These are phyloP conservation scores for Scopulariopsis brevicaulis DNA, from an alignment of 2,329 filamentous ascomycete species.

Conservation along the genomic window DNA sequence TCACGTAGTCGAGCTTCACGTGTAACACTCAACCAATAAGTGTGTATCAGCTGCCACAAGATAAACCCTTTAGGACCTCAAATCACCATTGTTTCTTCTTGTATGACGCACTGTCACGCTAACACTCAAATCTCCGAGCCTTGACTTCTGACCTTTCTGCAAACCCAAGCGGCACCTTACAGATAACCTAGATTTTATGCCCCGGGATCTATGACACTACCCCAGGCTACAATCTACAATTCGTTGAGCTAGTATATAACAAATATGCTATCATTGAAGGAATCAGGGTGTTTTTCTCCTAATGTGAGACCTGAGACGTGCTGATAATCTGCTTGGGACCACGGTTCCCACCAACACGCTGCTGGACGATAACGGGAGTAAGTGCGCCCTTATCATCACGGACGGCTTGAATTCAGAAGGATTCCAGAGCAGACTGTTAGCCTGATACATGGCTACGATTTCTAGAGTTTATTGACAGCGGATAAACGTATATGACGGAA, in stretches of 20 bases:
- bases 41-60: neutral
- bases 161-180: slow-evolving; percentile 46
- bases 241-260: slow-evolving; percentile 61
- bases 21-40: neutral
- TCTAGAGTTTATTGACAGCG: slow-evolving; percentile 35
- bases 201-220: slow-evolving; percentile 53
- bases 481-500: neutral
- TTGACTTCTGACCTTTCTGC: slow-evolving; percentile 1
- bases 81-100: slow-evolving; percentile 2
- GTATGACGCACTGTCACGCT: slow-evolving; percentile 4
- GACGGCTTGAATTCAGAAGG: slow-evolving; percentile 57
- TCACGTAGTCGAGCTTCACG: neutral
- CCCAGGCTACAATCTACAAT: slow-evolving; percentile 66
- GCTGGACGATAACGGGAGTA: slow-evolving; percentile 38
- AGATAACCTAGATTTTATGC: slow-evolving; percentile 56
- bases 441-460: slow-evolving; percentile 63
- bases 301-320: slow-evolving; percentile 34
- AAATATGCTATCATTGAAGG: slow-evolving; percentile 63
- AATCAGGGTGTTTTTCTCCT: slow-evolving; percentile 38
- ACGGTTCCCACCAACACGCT: slow-evolving; percentile 69
- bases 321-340: slow-evolving; percentile 59
- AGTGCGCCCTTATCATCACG: slow-evolving; percentile 51
- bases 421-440: slow-evolving; percentile 56
- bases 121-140: slow-evolving; percentile 7
- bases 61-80: neutral